phyloP scores from a whole-genome alignment of 208 protist genomes.

The Ichthyophonus hoferi region DNA sequence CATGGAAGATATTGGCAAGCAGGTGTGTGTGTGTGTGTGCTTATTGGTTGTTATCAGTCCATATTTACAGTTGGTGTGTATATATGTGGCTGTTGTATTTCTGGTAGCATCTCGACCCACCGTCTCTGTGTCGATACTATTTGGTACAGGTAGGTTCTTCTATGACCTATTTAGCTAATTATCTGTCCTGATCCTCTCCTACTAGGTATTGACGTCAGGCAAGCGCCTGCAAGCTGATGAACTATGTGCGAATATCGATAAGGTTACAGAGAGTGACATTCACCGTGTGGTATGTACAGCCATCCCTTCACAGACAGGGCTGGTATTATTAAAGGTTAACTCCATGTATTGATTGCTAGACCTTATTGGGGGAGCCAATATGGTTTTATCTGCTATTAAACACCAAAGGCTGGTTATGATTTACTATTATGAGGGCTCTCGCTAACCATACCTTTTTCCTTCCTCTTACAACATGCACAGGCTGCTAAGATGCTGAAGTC shows the following conservation, averaged over 20 bases:
- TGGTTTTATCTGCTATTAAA: no score
- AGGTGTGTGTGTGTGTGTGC: conserved; percentile 31
- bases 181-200: background rate
- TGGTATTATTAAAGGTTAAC: no score
- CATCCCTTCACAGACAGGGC: no score
- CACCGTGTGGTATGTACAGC: conserved; percentile 26
- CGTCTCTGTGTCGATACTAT: background rate
- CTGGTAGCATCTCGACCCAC: background rate
- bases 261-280: conserved; percentile 48
- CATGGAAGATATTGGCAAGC: conserved; percentile 36
- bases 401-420: no score
- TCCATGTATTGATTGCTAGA: no score
- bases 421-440: no score
- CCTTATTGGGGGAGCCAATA: no score
- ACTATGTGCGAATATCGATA: conserved; percentile 44
- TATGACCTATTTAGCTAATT: background rate
- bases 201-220: conserved; percentile 44
- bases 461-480: background rate
- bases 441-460: no score
- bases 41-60: background rate
- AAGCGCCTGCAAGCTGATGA: conserved; percentile 6
- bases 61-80: background rate
- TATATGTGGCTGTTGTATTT: background rate
- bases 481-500: background rate
- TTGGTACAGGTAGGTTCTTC: background rate